These are phyloP conservation scores for Melocanna baccifera DNA, from an alignment of 176 grass and related monocot genomes.

Conservation along the genomic window DNA sequence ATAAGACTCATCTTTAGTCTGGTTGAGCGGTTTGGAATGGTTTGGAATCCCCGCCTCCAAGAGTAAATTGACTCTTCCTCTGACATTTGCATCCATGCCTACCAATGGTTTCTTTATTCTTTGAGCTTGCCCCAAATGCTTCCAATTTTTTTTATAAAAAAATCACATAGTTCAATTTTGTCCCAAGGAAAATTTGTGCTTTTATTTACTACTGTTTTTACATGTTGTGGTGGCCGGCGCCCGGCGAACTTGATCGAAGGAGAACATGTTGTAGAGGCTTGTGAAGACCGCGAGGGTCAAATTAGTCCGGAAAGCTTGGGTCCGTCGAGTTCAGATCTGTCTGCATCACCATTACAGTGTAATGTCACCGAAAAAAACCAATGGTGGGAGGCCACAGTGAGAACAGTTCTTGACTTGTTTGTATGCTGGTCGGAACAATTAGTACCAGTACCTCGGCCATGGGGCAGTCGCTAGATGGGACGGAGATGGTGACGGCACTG, in stretches of 20 bases:
- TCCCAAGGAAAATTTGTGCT: not conserved
- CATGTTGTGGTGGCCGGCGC: not conserved
- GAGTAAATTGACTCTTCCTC: not conserved
- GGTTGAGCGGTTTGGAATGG: not conserved
- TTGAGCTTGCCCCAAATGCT: not conserved
- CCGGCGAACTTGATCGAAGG: not conserved
- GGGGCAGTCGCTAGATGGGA: not conserved
- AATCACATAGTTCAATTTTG: not conserved
- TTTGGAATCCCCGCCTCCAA: not conserved
- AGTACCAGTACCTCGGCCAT: no score
- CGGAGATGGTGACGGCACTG: not conserved
- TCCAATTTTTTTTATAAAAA: not conserved
- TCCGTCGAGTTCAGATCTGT: slow-evolving; percentile 1
- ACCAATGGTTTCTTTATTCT: not conserved
- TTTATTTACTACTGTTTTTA: not conserved
- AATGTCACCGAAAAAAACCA: no score
- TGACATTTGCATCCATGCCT: not conserved
- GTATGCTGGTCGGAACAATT: no score
- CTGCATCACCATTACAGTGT: not conserved
- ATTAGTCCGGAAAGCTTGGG: not conserved
- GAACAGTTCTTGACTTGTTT: no score
- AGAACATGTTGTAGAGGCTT: not conserved
- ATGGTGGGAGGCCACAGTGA: no score
- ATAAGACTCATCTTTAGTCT: not conserved
- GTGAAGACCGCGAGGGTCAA: not conserved